A percentile compares a stretch with the other conserved stretches of the same genome.
Evolutionary conservation across 345 rosid genomes (phyloP).

Genomic region (Eucalyptus sp.): DNA sequence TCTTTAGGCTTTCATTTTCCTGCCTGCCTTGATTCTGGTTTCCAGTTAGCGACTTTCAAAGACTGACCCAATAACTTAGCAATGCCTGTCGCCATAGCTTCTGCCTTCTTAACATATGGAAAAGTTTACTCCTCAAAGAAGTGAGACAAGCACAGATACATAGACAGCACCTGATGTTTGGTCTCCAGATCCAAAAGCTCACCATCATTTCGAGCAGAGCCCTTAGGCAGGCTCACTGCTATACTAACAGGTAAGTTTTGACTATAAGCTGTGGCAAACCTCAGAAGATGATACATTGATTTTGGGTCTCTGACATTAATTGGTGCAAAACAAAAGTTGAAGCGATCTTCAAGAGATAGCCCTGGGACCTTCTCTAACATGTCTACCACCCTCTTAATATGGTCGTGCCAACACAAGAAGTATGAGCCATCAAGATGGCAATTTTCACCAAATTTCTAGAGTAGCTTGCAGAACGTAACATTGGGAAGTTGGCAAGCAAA

Average conservation of each 20-base stretch:
- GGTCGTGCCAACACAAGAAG: conserved; percentile 72
- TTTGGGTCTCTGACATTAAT: conserved; percentile 74
- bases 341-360: conserved; percentile 77
- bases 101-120: conserved; percentile 31
- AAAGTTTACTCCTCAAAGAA: too few relatives aligned
- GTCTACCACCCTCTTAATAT: conserved; percentile 85
- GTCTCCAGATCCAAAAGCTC: too few relatives aligned
- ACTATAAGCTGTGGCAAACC: conserved; percentile 65
- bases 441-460: conserved; percentile 66
- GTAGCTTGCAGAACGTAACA: conserved; percentile 43
- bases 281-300: conserved; percentile 76
- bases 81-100: conserved; percentile 69
- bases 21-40: conserved; percentile 48
- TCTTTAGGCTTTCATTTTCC: conserved; percentile 23
- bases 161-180: too few relatives aligned
- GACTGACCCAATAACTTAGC: conserved; percentile 79
- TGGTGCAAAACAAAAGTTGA: conserved; percentile 93
- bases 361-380: conserved; percentile 80
- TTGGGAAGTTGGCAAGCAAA: conserved; percentile 64
- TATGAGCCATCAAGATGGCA: conserved; percentile 80
- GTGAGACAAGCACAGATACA: too few relatives aligned
- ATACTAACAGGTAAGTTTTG: conserved; percentile 46
- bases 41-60: conserved; percentile 58
- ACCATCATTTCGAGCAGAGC: too few relatives aligned
- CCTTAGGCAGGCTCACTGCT: too few relatives aligned